A percentile compares a stretch with the other conserved stretches of the same genome.
These are phyloP conservation scores for Schizopora paradoxa DNA, from an alignment of 1,284 basidiomycete genomes.

Conservation along the genomic window DNA sequence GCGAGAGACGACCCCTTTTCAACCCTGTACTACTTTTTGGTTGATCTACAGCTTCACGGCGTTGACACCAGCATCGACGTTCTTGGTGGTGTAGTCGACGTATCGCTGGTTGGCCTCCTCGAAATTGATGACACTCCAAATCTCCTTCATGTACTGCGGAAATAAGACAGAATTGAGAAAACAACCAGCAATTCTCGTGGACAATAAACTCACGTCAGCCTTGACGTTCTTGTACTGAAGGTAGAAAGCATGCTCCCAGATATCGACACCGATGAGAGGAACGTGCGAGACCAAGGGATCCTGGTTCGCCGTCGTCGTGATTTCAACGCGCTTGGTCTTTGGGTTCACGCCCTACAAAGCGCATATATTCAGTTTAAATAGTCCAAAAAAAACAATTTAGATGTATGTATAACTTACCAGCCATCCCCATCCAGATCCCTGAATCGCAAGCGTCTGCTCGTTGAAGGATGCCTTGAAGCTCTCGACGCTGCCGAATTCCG, in stretches of 20 bases:
- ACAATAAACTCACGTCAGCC: slow-evolving; percentile 48
- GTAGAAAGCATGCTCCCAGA: slow-evolving; percentile 83
- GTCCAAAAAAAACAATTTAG: background rate
- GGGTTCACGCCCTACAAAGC: slow-evolving; percentile 56
- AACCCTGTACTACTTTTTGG: too few species aligned
- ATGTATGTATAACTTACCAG: slow-evolving; percentile 47
- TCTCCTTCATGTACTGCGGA: slow-evolving; percentile 65
- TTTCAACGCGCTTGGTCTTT: slow-evolving; percentile 59
- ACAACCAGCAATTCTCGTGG: background rate
- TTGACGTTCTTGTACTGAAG: slow-evolving; percentile 77
- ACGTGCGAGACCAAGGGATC: slow-evolving; percentile 75
- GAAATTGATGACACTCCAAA: slow-evolving; percentile 82
- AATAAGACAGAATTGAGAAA: slow-evolving; percentile 1
- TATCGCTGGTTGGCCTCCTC: slow-evolving; percentile 71
- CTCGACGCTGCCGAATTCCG: slow-evolving; percentile 68
- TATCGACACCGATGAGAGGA: slow-evolving; percentile 85
- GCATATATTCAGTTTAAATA: slow-evolving; percentile 2
- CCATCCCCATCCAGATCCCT: slow-evolving; percentile 95
- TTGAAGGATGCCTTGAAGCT: slow-evolving; percentile 66
- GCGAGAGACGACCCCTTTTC: too few species aligned
- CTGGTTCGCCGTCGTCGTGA: slow-evolving; percentile 82
- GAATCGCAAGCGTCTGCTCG: slow-evolving; percentile 74
- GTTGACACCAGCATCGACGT: slow-evolving; percentile 9
- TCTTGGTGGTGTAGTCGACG: slow-evolving; percentile 36
- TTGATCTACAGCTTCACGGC: too few species aligned